These are phyloP conservation scores for Fragaria nilgerrensis DNA, from an alignment of 306 rosid species.

Conservation along the genomic window DNA sequence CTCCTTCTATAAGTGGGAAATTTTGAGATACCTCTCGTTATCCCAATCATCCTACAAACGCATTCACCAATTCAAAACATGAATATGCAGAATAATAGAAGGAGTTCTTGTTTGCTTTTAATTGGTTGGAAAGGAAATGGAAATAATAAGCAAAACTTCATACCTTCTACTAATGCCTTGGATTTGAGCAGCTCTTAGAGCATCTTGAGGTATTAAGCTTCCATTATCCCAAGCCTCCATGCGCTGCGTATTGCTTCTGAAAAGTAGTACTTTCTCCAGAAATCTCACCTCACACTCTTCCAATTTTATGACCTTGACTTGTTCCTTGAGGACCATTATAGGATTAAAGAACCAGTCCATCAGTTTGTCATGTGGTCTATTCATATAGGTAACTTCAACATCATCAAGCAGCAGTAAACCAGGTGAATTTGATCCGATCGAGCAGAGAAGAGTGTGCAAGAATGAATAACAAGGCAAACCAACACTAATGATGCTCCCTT, in stretches of 20 bases:
- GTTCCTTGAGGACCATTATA: conserved; percentile 77
- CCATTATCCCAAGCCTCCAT: conserved; percentile 63
- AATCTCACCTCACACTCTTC: conserved; percentile 57
- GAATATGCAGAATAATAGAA: background rate
- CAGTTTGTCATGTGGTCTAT: conserved; percentile 76
- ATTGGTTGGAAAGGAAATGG: background rate
- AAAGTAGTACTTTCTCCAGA: conserved; percentile 72
- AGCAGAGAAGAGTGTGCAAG: conserved; percentile 53
- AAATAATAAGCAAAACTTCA: background rate
- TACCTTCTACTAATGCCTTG: conserved; percentile 83
- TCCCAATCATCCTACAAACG: conserved; percentile 73
- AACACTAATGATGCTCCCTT: conserved; percentile 47
- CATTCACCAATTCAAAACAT: conserved; percentile 15
- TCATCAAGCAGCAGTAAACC: conserved; percentile 62
- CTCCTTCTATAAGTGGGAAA: conserved; percentile 74
- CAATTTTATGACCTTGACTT: conserved; percentile 57
- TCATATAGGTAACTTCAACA: conserved; percentile 56
- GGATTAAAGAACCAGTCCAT: conserved; percentile 91
- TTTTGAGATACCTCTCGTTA: conserved; percentile 60
- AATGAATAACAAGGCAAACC: conserved; percentile 81
- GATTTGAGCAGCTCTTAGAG: conserved; percentile 76
- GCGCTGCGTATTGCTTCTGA: conserved; percentile 51
- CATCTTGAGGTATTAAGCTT: conserved; percentile 40
- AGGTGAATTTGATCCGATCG: conserved; percentile 64
- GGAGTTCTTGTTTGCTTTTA: no score